Percentiles rank a stretch among this genome's conserved stretches.
phyloP scores from a whole-genome alignment of 1,284 basidiomycete species.

The Ustilago hordei region DNA sequence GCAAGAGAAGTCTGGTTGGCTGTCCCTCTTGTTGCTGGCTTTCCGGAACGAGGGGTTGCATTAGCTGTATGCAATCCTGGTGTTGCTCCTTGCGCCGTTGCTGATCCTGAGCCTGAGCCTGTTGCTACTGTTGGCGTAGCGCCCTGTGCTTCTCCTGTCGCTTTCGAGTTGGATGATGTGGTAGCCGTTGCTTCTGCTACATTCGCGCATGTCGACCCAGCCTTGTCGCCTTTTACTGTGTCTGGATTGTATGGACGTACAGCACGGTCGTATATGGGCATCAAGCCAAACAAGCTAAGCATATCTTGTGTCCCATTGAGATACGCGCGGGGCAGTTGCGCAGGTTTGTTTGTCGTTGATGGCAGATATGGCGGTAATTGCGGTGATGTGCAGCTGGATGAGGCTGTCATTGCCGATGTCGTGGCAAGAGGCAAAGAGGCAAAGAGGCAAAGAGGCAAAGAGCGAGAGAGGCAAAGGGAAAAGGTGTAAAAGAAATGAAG shows the following conservation, averaged over 20 bases:
- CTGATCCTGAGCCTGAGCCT: too few relatives aligned
- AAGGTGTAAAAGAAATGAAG: too few relatives aligned
- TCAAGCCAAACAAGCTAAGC: conserved; percentile 52
- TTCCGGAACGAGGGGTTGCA: conserved; percentile 20
- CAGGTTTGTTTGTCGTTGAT: conserved; percentile 35
- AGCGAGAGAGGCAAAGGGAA: background rate
- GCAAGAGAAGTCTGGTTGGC: too few relatives aligned
- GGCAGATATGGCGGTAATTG: conserved; percentile 37
- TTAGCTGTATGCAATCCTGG: background rate
- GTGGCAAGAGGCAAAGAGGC: background rate
- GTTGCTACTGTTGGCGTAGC: background rate
- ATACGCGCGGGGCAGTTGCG: conserved; percentile 31
- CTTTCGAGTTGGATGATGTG: background rate
- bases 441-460: background rate
- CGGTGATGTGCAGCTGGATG: background rate
- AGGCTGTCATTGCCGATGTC: conserved; percentile 7
- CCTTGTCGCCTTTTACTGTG: conserved; percentile 24
- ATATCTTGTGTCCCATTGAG: conserved; percentile 62
- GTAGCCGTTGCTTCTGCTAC: background rate
- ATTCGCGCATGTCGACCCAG: background rate
- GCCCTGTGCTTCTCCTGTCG: conserved; percentile 3
- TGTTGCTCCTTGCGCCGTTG: background rate
- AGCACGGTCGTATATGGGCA: conserved; percentile 59
- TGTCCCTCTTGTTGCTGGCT: conserved; percentile 17
- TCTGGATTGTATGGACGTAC: conserved; percentile 57